Evolutionary conservation across 2,329 filamentous ascomycete species (phyloP).

Genomic region (Paecilomyces sp.): DNA sequence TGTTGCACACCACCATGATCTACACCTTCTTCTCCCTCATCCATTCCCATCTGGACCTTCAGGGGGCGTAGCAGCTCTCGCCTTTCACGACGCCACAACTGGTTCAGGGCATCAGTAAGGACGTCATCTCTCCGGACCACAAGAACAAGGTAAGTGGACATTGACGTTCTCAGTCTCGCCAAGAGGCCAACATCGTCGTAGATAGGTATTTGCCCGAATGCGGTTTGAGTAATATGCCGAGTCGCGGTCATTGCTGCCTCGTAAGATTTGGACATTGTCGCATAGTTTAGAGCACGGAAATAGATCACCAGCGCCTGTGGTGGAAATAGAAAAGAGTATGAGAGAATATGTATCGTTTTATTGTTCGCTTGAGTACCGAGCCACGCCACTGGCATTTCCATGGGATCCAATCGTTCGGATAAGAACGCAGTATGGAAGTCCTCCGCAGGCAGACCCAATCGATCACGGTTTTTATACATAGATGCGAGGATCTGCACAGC

Average conservation of each 20-base stretch:
- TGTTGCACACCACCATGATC: conserved; percentile 95
- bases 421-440: conserved; percentile 72
- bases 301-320: conserved; percentile 67
- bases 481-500: conserved; percentile 66
- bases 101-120: conserved; percentile 70
- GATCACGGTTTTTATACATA: conserved; percentile 64
- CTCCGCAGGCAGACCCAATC: conserved; percentile 58
- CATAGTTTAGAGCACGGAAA: conserved; percentile 83
- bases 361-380: conserved; percentile 53
- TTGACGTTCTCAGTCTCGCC: conserved; percentile 58
- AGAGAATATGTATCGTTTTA: conserved; percentile 65
- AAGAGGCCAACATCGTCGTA: conserved; percentile 57
- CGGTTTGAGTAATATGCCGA: conserved; percentile 39
- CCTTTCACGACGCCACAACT: conserved; percentile 80
- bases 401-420: conserved; percentile 65
- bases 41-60: conserved; percentile 79
- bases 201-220: conserved; percentile 34
- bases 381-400: conserved; percentile 70
- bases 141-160: conserved; percentile 64
- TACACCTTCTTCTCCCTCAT: conserved; percentile 76
- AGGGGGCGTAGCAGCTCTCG: conserved; percentile 77
- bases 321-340: conserved; percentile 74
- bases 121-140: conserved; percentile 61
- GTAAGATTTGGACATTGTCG: conserved; percentile 73
- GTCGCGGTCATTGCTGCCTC: conserved; percentile 54